Evolutionary conservation across 805 yeast genomes (phyloP), one percentile per base, ranked within the genome.

Genomic region (Candida nemodendra): DNA sequence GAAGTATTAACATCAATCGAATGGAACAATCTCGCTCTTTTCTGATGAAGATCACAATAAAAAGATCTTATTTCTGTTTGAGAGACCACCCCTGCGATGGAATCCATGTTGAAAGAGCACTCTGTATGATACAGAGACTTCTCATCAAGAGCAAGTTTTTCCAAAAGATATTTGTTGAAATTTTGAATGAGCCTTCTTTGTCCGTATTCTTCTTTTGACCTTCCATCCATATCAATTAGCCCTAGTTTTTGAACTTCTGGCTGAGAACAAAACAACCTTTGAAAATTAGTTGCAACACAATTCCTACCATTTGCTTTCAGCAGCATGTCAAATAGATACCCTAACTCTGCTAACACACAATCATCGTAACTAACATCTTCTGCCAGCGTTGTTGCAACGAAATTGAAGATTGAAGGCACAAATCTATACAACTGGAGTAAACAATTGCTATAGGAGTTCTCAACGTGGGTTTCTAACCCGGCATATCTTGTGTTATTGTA

Each of bases 291-390:
- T 0, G 96, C 83, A 27, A 86, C 77, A 51, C 91, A 88, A 49
- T 84, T 86, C 26, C 76, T 74, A 0, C 95, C 93, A 11, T 73
- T 64, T 0, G 96, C 88, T 57, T 86, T 85, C 28, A 72, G 73
- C 63, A 91, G 73, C 99, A 93, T 91, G 54, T 95, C 98, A 62
- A 79, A 87, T 11, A 95, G 65, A 46, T 88, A 87, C 0, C 96
- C 99, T 31, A 90, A 64, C 56, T 93, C 97, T 33, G 85, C 79
- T 18, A 89, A 61, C 3, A 90, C 57, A 2, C 84, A 78, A 18
- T 55, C 56, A 5, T 60, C 60, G 25, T 64, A 58, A 19, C 78
- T 66, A 27, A 71, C 70, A 45, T 78, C 81, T 30, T 69, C 64
- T 3, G 81, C 72, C 19, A 88, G 62, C 16, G 77, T 72, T 4